Conservation (phyloP, 2,329 filamentous ascomycete genomes). For the Fusarium illudens region DNA sequence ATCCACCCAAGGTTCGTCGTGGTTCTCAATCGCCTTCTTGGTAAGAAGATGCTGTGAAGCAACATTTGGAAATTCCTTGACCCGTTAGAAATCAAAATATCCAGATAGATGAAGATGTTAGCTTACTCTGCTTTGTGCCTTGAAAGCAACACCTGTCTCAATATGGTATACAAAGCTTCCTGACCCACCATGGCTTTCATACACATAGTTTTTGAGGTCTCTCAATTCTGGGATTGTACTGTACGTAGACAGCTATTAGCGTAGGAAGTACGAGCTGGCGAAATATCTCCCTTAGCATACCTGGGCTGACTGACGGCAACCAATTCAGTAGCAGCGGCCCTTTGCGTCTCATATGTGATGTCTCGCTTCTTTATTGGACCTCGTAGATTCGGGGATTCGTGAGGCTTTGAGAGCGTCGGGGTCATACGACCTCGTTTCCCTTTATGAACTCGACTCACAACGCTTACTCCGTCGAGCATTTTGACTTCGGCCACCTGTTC, state of each 20-base stretch:
- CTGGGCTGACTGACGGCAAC: slow-evolving; percentile 2
- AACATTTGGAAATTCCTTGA: background rate
- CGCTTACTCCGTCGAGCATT: background rate
- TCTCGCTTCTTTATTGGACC: background rate
- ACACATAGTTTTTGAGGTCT: slow-evolving; percentile 4
- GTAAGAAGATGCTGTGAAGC: background rate
- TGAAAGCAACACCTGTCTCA: background rate
- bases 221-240: background rate
- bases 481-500: background rate
- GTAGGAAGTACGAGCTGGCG: background rate
- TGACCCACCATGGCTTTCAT: background rate
- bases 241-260: background rate
- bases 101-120: background rate
- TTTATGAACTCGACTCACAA: background rate
- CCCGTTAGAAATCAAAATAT: background rate
- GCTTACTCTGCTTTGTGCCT: background rate
- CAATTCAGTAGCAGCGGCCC: background rate
- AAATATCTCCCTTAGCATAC: background rate
- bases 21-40: background rate
- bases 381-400: background rate
- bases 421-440: slow-evolving; percentile 1
- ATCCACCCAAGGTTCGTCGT: background rate
- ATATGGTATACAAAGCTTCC: slow-evolving; percentile 1
- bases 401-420: background rate
- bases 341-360: background rate